Evolutionary conservation across 345 rosid species (phyloP).

Genomic region (Eucalyptus camaldulensis): DNA sequence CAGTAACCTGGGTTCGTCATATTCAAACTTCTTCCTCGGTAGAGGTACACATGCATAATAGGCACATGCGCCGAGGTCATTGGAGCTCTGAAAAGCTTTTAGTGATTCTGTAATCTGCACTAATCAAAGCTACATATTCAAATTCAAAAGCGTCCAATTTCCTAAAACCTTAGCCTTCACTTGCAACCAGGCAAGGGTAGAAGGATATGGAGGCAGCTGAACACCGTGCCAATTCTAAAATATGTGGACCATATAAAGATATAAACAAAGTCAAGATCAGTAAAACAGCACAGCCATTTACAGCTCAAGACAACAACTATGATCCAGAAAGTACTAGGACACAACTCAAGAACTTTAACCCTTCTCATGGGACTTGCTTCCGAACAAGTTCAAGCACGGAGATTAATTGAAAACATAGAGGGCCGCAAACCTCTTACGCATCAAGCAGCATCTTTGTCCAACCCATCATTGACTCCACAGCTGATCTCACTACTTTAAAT

Average conservation of each 20-base stretch:
- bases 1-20: background rate
- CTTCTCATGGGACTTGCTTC: background rate
- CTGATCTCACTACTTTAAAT: background rate
- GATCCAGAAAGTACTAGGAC: background rate
- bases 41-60: background rate
- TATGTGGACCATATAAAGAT: background rate
- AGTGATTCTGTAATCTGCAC: background rate
- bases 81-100: background rate
- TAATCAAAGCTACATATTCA: background rate
- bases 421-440: background rate
- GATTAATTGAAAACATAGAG: background rate
- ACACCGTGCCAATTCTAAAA: background rate
- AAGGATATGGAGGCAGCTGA: background rate
- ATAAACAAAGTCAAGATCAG: background rate
- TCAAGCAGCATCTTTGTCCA: conserved; percentile 1
- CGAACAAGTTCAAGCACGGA: background rate
- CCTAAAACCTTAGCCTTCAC: background rate
- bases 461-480: conserved; percentile 3
- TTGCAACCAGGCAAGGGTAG: background rate
- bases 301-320: background rate
- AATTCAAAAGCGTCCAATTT: background rate
- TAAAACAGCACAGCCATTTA: background rate
- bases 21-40: background rate
- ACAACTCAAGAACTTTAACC: background rate
- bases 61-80: background rate